Base-by-base conservation (phyloP, 495 filamentous ascomycete species). In the Penicillium waksmanii region DNA sequence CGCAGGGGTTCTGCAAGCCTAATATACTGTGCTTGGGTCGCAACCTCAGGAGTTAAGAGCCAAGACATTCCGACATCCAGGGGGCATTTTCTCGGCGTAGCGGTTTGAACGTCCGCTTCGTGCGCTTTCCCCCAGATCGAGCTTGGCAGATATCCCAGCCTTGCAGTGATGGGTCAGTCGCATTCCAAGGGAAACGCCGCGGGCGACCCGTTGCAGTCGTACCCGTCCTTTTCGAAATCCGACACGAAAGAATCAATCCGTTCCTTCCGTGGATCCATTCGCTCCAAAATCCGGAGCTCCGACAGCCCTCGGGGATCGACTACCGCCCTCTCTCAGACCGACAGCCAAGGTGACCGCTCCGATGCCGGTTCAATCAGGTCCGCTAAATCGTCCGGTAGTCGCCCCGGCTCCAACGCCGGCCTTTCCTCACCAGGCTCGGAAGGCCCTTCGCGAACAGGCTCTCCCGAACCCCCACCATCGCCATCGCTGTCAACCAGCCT, bases 221-320 rank as follows among this genome's bases (percentile, higher is more conserved):
- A 92, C 75, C 91, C 94, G 36, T 96, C 95, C 21, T 93, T 98
- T 73, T 89, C 88, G 71, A 91, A 90, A 69, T 90, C 94, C 21
- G 95, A 98, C 73, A 98, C 95, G 40, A 93, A 93, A 74, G 96
- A 97, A 63, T 98, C 95, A 10, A 81, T 90, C 19, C 89, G 94
- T 50, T 98, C 95, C 1, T 84, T 98, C 66, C 82, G 87, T 50
- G 87, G 82, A 38, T 85, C 86, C 1, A 83, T 92, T 61, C 78
- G 84, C 42, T 89, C 85, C n/a, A 92, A 95, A 82, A 87, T 94
- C 67, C 82, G 87, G 74, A 61, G 83, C 80, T 66, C 76, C 74
- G 72, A 84, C 69, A 98, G 93, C 68, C 93, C 96, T 36, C 82
- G 91, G 52, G 85, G 74, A 62, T 97, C 94, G 13, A 79, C 85